Evolutionary conservation across 2,329 filamentous ascomycete species (phyloP), one percentile per base, ranked within the genome.

Genomic region (Verticillium longisporum): DNA sequence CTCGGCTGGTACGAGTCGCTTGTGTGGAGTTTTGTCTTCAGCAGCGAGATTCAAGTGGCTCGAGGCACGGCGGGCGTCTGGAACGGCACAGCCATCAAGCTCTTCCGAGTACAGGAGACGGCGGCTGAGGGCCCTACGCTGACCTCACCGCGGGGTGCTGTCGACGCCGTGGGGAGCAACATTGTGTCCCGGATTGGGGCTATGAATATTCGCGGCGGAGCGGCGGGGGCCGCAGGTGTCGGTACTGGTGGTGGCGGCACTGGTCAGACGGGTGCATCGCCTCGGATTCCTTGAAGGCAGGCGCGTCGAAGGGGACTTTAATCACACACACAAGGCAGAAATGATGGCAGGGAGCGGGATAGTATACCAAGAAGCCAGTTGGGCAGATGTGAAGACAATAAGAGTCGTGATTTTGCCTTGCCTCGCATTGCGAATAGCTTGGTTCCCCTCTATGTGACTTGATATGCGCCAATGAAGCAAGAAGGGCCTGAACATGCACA

Each of bases 1-100:
- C 81, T 98, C 58, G 94, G 93, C 57, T 98, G 95, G 95, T 97
- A 98, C 73, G 92, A 97, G 74, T 94, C 91, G 5, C 80, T 98
- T 13, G 81, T 99, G 10, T 99, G 95, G 95, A 88, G 92, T 15
- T 91, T 97, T 68, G 87, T 97, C 59, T 98, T 97, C 72, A 88
- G 90, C 33, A 88, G 88, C 68, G 95, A 99, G 77, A 91, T 97
- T 87, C 87, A 92, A 61, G 86, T 94, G 33, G 86, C 89, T 0
- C 93, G 89, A 71, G 93, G 93, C 34, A 93, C 91, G 2, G 91
- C 93, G 36, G 94, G 95, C 7, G 88, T 97, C 1, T 99, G 95
- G 94, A 97, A 94, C 70, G 90, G 92, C 38, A 98, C 95, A 1
- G 81, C 81, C 2, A 91, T 99, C 72, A 90, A 89, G 71, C 80